Base-by-base conservation (phyloP, 1,139 yeast genomes). In the Sugiyamaella novakii region DNA sequence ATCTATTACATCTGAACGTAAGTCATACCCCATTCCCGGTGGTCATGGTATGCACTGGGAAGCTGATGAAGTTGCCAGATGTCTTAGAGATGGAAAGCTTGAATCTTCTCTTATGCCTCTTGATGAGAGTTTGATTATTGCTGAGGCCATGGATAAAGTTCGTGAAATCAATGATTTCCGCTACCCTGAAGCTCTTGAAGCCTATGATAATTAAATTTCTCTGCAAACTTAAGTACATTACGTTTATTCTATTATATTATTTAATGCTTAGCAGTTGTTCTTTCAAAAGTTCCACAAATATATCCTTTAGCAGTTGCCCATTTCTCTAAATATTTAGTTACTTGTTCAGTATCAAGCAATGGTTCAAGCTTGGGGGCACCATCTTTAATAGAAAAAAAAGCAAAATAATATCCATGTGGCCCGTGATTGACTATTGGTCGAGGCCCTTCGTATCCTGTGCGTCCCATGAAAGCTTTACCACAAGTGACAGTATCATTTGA, bases 11-110 rank as follows among this genome's bases (percentile, higher is more conserved):
- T 50, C 49, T 27, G 49, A 51, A 22, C 50, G 47, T 14, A 43
- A 51, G 22, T 52, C 56, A 34, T 50, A 53, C 30, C 58, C 58
- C 11, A 54, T 65, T 22, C 59, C 60, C 4, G 71, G 43, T 17
- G 51, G 69, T 17, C 59, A 66, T 45, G 83, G 82, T 2, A 75
- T 77, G 61, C 74, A 74, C 49, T 73, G 74, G 60, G 83, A 78
- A 59, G 81, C 81, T 3, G 74, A 77, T 56, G 79, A 77, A 11
- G 71, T 70, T 39, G 81, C 79, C 5, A 56, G 68, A 36, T 78
- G 73, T 54, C 64, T 77, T 29, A 46, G 60, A 4, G 66, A 62
- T 8, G 75, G 77, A 3, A 67, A 65, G 46, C 53, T 59, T 7
- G 72, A 73, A 54, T 67, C 69, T 47, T 63, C 55, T 5, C 55